Conservation (phyloP, 2,329 filamentous ascomycete genomes). For the Ustilaginoidea virens region DNA sequence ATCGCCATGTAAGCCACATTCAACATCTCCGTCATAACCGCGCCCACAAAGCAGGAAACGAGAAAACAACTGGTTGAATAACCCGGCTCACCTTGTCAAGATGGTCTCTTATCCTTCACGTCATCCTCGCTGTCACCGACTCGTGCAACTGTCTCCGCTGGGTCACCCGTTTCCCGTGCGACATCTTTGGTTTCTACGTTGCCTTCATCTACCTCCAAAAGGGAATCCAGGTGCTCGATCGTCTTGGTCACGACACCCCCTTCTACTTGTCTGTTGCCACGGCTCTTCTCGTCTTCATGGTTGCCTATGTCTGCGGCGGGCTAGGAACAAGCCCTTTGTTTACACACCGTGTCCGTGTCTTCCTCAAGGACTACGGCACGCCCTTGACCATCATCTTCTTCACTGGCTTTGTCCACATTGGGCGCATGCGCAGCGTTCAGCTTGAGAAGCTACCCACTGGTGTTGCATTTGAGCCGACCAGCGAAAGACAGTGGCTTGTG, state of each 20-base stretch:
- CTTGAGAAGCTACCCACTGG: slow-evolving; percentile 61
- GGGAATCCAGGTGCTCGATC: slow-evolving; percentile 69
- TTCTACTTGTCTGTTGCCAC: slow-evolving; percentile 70
- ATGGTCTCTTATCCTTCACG: slow-evolving; percentile 76
- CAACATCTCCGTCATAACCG: no score
- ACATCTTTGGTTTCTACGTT: slow-evolving; percentile 90
- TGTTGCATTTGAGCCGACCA: slow-evolving; percentile 65
- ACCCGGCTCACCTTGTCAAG: slow-evolving; percentile 18
- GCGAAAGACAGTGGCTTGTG: slow-evolving; percentile 59
- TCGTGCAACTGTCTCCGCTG: slow-evolving; percentile 79
- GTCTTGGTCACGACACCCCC: slow-evolving; percentile 50
- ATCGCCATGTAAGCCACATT: slow-evolving; percentile 63
- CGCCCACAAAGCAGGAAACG: no score
- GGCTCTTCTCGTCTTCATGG: slow-evolving; percentile 61
- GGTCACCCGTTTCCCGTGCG: slow-evolving; percentile 81
- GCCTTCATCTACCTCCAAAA: slow-evolving; percentile 87
- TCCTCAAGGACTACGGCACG: slow-evolving; percentile 81
- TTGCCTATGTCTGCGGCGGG: slow-evolving; percentile 58
- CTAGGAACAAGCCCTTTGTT: slow-evolving; percentile 60
- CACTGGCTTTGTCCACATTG: slow-evolving; percentile 76
- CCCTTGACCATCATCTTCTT: slow-evolving; percentile 76
- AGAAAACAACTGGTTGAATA: no score
- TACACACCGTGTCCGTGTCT: slow-evolving; percentile 58
- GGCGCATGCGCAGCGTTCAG: slow-evolving; percentile 58
- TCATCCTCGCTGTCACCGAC: slow-evolving; percentile 70